A percentile compares a stretch with the other conserved stretches of the same genome.
These are phyloP conservation scores for Curvularia hawaiiensis DNA, from an alignment of 2,329 filamentous ascomycete species.

Conservation along the genomic window DNA sequence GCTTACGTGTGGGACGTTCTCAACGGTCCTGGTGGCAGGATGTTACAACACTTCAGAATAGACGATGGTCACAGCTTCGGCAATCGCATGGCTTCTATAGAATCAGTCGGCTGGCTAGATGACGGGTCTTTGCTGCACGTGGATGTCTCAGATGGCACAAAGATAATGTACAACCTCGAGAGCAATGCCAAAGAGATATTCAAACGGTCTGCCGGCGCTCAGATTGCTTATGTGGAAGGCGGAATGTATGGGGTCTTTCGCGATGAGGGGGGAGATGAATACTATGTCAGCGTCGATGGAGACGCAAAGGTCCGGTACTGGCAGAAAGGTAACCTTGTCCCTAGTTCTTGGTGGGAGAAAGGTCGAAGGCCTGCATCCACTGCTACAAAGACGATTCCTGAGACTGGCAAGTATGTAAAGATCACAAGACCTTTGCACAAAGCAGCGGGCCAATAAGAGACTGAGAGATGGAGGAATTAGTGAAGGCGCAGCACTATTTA, in stretches of 20 bases:
- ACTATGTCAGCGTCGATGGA: slow-evolving; percentile 33
- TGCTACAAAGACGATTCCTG: slow-evolving; percentile 15
- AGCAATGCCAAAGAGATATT: slow-evolving; percentile 38
- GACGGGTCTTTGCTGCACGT: background rate
- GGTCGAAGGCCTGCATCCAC: background rate
- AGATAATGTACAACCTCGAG: slow-evolving; percentile 29
- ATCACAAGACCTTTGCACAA: slow-evolving; percentile 15
- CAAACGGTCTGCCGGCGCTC: slow-evolving; percentile 20
- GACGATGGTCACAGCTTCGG: slow-evolving; percentile 7
- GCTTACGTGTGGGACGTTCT: background rate
- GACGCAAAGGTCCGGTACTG: slow-evolving; percentile 35
- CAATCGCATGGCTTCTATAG: background rate
- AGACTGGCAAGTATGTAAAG: slow-evolving; percentile 29
- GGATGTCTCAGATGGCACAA: slow-evolving; percentile 6
- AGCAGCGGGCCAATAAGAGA: background rate
- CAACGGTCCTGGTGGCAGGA: background rate
- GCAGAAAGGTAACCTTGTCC: slow-evolving; percentile 13
- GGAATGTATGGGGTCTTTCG: slow-evolving; percentile 24
- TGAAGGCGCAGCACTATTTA: slow-evolving; percentile 14
- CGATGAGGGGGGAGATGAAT: slow-evolving; percentile 12
- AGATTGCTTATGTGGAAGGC: slow-evolving; percentile 8
- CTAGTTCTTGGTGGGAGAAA: slow-evolving; percentile 26
- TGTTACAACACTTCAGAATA: slow-evolving; percentile 26
- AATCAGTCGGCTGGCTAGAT: background rate
- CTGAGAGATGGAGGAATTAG: slow-evolving; percentile 2